Conservation (phyloP, 164 flowering plant species). For the Vitis rotundifolia region DNA sequence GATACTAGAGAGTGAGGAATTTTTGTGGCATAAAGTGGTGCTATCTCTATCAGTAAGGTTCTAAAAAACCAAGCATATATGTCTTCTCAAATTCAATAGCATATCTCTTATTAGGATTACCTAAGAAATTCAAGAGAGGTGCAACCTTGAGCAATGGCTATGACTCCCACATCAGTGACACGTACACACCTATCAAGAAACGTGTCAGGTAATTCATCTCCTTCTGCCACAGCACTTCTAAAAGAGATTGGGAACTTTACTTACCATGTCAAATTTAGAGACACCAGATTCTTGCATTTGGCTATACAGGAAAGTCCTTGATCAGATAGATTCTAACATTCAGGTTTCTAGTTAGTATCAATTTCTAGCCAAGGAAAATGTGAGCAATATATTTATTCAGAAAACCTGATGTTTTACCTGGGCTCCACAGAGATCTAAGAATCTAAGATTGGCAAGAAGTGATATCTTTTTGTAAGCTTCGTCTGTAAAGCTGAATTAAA, state of each 20-base stretch:
- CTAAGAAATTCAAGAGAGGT: slow-evolving; percentile 79
- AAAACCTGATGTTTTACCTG: slow-evolving; percentile 51
- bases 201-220: neutral
- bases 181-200: slow-evolving; percentile 65
- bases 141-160: slow-evolving; percentile 75
- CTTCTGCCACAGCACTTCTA: neutral
- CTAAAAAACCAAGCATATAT: neutral
- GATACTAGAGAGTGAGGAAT: neutral
- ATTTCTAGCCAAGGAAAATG: neutral
- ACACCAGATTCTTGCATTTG: slow-evolving; percentile 59
- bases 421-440: slow-evolving; percentile 91
- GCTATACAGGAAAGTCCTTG: slow-evolving; percentile 74
- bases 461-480: slow-evolving; percentile 64
- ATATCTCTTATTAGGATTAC: slow-evolving; percentile 26
- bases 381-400: neutral
- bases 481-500: slow-evolving; percentile 68
- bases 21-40: neutral
- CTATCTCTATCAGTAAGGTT: neutral
- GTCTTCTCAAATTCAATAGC: neutral
- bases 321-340: slow-evolving; percentile 78
- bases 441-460: slow-evolving; percentile 49
- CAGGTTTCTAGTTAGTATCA: slow-evolving; percentile 1
- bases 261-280: slow-evolving; percentile 93
- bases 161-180: slow-evolving; percentile 75
- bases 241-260: slow-evolving; percentile 2